Conservation (phyloP, 768 basidiomycete species). For the Lactifluus subvellereus region DNA sequence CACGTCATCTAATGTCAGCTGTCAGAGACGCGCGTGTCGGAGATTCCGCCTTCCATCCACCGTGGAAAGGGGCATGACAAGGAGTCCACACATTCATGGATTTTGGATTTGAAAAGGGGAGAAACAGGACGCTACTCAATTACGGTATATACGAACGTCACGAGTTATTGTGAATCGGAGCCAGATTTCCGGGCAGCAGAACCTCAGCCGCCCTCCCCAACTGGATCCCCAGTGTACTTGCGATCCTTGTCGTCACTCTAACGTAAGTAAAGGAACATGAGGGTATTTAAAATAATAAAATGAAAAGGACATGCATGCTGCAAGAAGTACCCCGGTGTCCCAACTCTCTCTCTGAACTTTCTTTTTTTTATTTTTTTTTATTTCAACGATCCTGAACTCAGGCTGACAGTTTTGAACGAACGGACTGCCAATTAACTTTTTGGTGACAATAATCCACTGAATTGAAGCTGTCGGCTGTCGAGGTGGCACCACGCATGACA, state of each 20-base stretch:
- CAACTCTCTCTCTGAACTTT: constrained; percentile 8
- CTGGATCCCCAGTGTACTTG: background rate
- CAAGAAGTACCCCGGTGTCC: background rate
- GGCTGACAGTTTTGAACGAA: background rate
- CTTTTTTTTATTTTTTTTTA: constrained; percentile 5
- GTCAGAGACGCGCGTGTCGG: background rate
- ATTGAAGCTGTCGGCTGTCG: constrained; percentile 14
- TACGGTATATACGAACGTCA: constrained; percentile 2
- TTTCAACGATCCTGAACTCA: background rate
- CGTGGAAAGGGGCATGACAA: background rate
- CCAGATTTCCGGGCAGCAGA: background rate
- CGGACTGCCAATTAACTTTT: constrained; percentile 2
- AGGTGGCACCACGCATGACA: background rate
- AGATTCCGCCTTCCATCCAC: background rate
- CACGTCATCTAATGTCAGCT: constrained; percentile 10
- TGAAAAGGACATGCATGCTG: background rate
- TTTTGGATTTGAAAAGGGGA: background rate
- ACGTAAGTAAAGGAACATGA: constrained; percentile 6
- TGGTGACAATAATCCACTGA: constrained; percentile 3
- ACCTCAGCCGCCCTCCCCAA: background rate
- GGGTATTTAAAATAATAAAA: background rate
- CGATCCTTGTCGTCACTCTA: background rate
- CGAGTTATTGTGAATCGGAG: background rate
- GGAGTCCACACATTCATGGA: too few relatives aligned
- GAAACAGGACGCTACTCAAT: background rate